Percentiles rank a stretch among this genome's conserved stretches.
phyloP scores from a whole-genome alignment of 2,329 filamentous ascomycete genomes.

The Aschersonia sp. region DNA sequence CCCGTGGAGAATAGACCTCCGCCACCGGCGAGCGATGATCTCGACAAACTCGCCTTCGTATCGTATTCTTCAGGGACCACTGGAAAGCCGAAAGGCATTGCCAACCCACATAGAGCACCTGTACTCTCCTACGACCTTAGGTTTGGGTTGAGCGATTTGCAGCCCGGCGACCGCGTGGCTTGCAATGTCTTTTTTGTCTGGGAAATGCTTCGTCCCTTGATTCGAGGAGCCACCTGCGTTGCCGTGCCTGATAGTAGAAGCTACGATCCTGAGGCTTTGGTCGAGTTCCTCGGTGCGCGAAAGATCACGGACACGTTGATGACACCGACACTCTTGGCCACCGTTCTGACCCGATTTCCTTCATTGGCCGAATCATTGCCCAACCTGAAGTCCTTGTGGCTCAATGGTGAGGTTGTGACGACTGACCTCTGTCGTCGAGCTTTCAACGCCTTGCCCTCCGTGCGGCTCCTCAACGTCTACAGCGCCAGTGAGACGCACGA shows the following conservation, averaged over 20 bases:
- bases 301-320: constrained; percentile 68
- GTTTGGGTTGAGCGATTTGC: constrained; percentile 54
- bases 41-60: constrained; percentile 66
- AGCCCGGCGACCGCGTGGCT: constrained; percentile 63
- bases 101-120: constrained; percentile 60
- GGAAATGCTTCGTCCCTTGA: constrained; percentile 65
- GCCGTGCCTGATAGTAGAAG: constrained; percentile 62
- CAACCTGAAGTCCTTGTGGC: constrained; percentile 55
- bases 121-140: constrained; percentile 61
- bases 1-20: constrained; percentile 27
- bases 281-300: constrained; percentile 51
- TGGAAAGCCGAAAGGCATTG: constrained; percentile 68
- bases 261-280: constrained; percentile 62
- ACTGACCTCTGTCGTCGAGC: constrained; percentile 59
- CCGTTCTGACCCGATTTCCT: constrained; percentile 55
- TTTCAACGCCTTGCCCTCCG: constrained; percentile 50
- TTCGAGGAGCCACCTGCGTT: constrained; percentile 63
- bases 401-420: constrained; percentile 73
- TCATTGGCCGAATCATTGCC: constrained; percentile 49
- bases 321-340: constrained; percentile 66
- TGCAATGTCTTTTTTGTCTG: constrained; percentile 82
- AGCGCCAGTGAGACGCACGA: constrained; percentile 74
- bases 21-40: constrained; percentile 47
- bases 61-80: constrained; percentile 69
- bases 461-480: constrained; percentile 64